Conservation (phyloP, 176 grass and related monocot genomes). For the Oryza brachyantha region DNA sequence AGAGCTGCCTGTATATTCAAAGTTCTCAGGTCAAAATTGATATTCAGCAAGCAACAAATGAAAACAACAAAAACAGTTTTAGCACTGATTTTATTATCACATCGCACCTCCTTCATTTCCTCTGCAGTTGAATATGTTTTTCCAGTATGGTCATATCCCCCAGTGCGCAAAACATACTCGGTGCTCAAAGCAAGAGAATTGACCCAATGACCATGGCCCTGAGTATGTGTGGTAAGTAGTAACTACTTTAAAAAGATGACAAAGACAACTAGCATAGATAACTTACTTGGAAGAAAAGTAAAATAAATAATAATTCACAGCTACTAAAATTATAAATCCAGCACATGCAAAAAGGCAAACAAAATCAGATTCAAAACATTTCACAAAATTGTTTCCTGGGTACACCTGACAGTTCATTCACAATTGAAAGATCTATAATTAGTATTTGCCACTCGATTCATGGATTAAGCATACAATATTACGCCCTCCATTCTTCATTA, state of each 20-base stretch:
- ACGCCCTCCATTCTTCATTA: not conserved
- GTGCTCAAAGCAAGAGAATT: slow-evolving; percentile 97
- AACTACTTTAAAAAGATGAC: not conserved
- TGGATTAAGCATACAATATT: not conserved
- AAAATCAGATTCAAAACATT: not conserved
- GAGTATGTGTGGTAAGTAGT: slow-evolving; percentile 1
- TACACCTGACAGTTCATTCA: not conserved
- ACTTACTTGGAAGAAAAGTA: not conserved
- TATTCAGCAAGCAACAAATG: not conserved
- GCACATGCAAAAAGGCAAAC: not conserved
- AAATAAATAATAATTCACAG: not conserved
- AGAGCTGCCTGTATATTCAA: slow-evolving; percentile 61
- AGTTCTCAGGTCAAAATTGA: not conserved
- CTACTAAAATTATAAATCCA: not conserved
- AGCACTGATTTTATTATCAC: not conserved
- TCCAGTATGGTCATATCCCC: slow-evolving; percentile 84
- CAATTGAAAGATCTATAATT: not conserved
- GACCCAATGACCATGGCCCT: slow-evolving; percentile 98
- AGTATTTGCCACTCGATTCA: not conserved
- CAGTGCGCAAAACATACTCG: slow-evolving; percentile 97
- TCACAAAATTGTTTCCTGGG: not conserved
- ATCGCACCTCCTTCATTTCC: slow-evolving; percentile 85
- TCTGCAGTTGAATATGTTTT: slow-evolving; percentile 80
- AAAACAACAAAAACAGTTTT: not conserved
- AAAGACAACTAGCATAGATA: not conserved